Evolutionary conservation across 2,329 filamentous ascomycete genomes (phyloP).

Genomic region (Trichoderma polysporum): DNA sequence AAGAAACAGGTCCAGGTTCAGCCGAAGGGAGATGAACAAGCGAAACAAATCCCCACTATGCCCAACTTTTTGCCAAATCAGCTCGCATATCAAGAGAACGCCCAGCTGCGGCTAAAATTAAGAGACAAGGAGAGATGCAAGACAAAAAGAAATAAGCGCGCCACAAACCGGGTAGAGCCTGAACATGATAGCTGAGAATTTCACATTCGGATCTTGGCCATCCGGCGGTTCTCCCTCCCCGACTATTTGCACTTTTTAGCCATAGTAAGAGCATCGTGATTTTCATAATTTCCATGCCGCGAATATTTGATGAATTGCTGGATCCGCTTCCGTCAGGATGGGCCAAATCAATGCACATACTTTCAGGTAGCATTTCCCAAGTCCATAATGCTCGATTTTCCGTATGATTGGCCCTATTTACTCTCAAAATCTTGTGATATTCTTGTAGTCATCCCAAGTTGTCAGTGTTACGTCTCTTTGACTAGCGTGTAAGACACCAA

Average conservation of each 20-base stretch:
- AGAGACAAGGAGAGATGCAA: not conserved
- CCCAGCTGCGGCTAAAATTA: not conserved
- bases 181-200: not conserved
- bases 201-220: not conserved
- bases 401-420: not conserved
- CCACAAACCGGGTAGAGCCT: not conserved
- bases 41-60: not conserved
- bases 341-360: not conserved
- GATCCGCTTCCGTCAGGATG: not conserved
- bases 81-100: not conserved
- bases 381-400: not conserved
- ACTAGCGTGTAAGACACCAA: not conserved
- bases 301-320: not conserved
- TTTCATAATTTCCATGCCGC: not conserved
- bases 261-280: not conserved
- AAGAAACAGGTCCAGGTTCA: not conserved
- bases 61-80: not conserved
- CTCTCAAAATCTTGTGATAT: not conserved
- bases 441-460: not conserved
- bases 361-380: not conserved
- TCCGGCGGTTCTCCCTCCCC: too few relatives aligned
- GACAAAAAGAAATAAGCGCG: not conserved
- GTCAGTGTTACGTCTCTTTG: not conserved
- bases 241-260: too few relatives aligned
- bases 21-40: not conserved